Evolutionary conservation across 2,329 filamentous ascomycete genomes (phyloP), one percentile per base, ranked within the genome.

Genomic region (Thelonectria olida): DNA sequence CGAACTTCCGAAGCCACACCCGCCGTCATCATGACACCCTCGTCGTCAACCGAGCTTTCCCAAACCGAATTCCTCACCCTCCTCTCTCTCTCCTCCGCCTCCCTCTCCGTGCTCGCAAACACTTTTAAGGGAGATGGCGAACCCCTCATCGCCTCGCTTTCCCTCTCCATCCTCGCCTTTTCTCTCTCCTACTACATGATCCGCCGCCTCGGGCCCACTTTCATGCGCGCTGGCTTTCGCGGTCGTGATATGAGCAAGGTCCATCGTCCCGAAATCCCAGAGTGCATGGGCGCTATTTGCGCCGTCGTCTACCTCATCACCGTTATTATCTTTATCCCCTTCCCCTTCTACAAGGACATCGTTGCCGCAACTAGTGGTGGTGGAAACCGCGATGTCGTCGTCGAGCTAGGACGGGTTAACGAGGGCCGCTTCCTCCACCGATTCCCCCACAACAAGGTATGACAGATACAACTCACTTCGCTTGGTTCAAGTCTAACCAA

Each of bases 331-430:
- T 99, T 99, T 76, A 93, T 98, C 60, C 96, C 96, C 0, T 97
- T 97, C 78, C 92, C 94, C 1, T 98, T 99, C 78, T 98, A 97
- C 83, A 97, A 97, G 79, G 95, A 98, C 75, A 96, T 99, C 67
- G 94, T 97, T 23, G 92, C 93, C 15, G 93, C 94, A 38, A 98
- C 96, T 19, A 97, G 93, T 67, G 96, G 94, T 65, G 94, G 93
- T 65, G 94, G 94, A 49, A 97, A 97, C 78, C 85, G 92, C 66
- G 95, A 97, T 79, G 88, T 96, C 6, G 91, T 96, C 12, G 79
- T 93, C 70, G 87, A 92, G 74, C 81, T 88, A 44, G 86, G 90
- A 66, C 84, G 92, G 65, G 88, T 94, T 62, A 90, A 96, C 76
- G 89, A 88, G 66, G 96, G 95, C 54, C 88, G 95, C 58, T 89